Evolutionary conservation across 2,329 filamentous ascomycete genomes (phyloP).

Genomic region (Sporothrix brasiliensis): DNA sequence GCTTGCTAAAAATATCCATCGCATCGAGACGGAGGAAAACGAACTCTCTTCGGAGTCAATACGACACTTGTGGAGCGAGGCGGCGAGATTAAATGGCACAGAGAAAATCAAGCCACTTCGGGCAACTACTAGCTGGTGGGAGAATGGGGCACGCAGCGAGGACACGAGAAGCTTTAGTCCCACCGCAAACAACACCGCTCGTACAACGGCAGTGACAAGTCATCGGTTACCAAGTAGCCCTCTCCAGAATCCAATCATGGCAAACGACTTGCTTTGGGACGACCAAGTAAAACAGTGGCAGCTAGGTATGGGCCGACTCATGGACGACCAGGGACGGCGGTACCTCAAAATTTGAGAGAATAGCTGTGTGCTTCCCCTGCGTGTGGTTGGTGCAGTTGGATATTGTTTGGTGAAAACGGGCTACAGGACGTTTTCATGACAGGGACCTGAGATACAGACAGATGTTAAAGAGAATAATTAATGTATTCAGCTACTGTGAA

Average conservation of each 20-base stretch:
- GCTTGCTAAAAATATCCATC: constrained; percentile 23
- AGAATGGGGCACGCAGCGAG: neutral
- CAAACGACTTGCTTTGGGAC: constrained; percentile 32
- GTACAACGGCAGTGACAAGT: neutral
- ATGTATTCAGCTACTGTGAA: neutral
- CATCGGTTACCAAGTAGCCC: constrained; percentile 20
- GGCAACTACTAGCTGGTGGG: constrained; percentile 15
- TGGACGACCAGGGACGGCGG: constrained; percentile 26
- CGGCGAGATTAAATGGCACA: constrained; percentile 29
- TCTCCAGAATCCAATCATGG: neutral
- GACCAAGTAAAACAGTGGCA: constrained; percentile 27
- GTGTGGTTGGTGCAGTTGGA: neutral
- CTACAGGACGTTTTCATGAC: neutral
- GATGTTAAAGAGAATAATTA: neutral
- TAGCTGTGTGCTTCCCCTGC: neutral
- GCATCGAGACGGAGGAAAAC: constrained; percentile 8
- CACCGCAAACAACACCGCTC: neutral
- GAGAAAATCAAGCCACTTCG: constrained; percentile 19
- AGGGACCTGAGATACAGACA: neutral
- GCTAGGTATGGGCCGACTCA: constrained; percentile 11
- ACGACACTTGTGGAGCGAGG: constrained; percentile 30
- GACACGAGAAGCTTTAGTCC: neutral
- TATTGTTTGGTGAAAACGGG: neutral
- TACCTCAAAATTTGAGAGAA: constrained; percentile 29
- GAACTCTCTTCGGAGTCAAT: neutral